A percentile compares a stretch with the other conserved stretches of the same genome.
Evolutionary conservation across 371 early-diverging fungal species (phyloP).

Genomic region (Syncephalis fuscata): DNA sequence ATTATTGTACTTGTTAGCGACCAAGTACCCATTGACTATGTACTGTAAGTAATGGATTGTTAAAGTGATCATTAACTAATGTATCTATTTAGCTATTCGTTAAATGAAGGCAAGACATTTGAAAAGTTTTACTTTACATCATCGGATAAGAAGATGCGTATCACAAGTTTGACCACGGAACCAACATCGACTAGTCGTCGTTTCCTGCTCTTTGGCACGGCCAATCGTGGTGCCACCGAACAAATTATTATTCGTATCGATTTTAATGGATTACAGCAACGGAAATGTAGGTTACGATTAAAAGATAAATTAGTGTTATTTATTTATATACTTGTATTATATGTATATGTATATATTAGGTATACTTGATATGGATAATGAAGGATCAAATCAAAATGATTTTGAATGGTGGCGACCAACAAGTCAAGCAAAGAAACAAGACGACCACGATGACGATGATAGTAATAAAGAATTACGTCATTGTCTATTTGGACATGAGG

Average conservation of each 20-base stretch:
- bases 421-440: too few relatives aligned
- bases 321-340: slow-evolving; percentile 6
- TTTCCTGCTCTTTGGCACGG: slow-evolving; percentile 44
- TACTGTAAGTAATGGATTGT: slow-evolving; percentile 23
- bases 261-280: slow-evolving; percentile 46
- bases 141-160: slow-evolving; percentile 24
- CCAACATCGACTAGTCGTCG: slow-evolving; percentile 53
- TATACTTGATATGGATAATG: slow-evolving; percentile 16
- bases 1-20: slow-evolving; percentile 55
- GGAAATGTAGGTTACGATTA: slow-evolving; percentile 26
- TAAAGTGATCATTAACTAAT: slow-evolving; percentile 19
- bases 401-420: slow-evolving; percentile 64
- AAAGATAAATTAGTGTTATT: slow-evolving; percentile 1
- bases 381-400: slow-evolving; percentile 27
- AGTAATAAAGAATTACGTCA: slow-evolving; percentile 5
- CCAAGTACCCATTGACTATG: slow-evolving; percentile 45
- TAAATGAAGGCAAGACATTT: slow-evolving; percentile 49
- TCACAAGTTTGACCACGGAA: slow-evolving; percentile 49
- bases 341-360: not conserved
- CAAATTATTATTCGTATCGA: slow-evolving; percentile 50
- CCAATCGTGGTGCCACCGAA: slow-evolving; percentile 14
- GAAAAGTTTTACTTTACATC: slow-evolving; percentile 26
- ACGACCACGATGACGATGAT: too few relatives aligned
- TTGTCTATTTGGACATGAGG: slow-evolving; percentile 60
- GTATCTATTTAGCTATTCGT: slow-evolving; percentile 22